Conservation (phyloP, 495 filamentous ascomycete species). For the Neurospora pannonica region DNA sequence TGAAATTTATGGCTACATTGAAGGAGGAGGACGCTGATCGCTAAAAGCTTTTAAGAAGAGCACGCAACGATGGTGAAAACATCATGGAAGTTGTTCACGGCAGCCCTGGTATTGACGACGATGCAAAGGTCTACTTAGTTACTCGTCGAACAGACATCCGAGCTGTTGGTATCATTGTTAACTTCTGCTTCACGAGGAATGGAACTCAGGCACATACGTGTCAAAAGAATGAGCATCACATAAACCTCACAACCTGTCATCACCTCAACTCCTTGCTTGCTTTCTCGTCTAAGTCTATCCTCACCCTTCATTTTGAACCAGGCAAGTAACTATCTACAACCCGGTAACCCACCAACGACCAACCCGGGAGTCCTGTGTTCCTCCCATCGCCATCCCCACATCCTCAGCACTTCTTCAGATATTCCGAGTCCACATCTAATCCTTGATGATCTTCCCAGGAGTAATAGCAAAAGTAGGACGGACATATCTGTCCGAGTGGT, state of each 20-base stretch:
- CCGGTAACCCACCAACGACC: not conserved
- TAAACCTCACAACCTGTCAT: not conserved
- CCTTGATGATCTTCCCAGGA: constrained; percentile 39
- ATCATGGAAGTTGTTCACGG: not conserved
- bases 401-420: not conserved
- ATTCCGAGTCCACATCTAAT: constrained; percentile 22
- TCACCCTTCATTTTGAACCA: not conserved
- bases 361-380: not conserved
- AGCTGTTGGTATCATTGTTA: not conserved
- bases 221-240: too few species aligned
- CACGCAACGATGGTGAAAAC: not conserved
- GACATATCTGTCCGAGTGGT: constrained; percentile 82
- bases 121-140: not conserved
- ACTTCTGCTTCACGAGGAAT: not conserved
- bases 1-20: not conserved
- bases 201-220: too few species aligned
- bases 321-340: not conserved
- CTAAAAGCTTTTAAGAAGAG: not conserved
- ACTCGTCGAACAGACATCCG: not conserved
- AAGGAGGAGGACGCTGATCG: not conserved
- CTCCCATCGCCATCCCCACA: not conserved
- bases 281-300: not conserved
- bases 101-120: not conserved
- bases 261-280: not conserved
- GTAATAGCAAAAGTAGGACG: constrained; percentile 60